Conservation (phyloP, 106 monocot genomes). For the Acanthochlamys bracteata region DNA sequence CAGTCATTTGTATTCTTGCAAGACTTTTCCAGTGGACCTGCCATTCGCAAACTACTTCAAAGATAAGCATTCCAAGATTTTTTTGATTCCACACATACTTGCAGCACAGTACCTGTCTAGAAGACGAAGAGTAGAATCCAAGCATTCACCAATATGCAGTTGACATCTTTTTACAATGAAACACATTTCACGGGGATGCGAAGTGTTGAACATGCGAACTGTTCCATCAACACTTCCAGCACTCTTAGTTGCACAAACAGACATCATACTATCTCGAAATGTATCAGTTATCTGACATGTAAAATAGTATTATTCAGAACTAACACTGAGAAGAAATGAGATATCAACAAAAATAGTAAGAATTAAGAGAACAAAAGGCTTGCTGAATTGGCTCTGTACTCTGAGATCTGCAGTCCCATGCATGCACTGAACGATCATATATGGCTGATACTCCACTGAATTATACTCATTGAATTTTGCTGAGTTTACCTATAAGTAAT, state of each 20-base stretch:
- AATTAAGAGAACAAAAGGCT: slow-evolving; percentile 1
- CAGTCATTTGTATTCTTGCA: slow-evolving; percentile 98
- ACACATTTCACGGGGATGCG: slow-evolving; percentile 94
- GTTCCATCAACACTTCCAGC: slow-evolving; percentile 98
- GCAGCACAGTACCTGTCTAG: slow-evolving; percentile 61
- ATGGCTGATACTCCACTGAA: slow-evolving; percentile 87
- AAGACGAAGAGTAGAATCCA: slow-evolving; percentile 88
- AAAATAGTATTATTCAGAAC: background rate
- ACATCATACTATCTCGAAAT: slow-evolving; percentile 96
- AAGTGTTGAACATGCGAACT: slow-evolving; percentile 95
- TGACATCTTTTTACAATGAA: slow-evolving; percentile 87
- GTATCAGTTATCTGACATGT: slow-evolving; percentile 70
- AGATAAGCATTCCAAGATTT: background rate
- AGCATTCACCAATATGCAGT: slow-evolving; percentile 83
- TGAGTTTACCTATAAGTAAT: slow-evolving; percentile 63
- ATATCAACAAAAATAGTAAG: background rate
- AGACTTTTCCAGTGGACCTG: slow-evolving; percentile 79
- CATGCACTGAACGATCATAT: slow-evolving; percentile 90
- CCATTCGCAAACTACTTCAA: slow-evolving; percentile 2
- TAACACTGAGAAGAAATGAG: slow-evolving; percentile 2
- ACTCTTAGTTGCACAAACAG: slow-evolving; percentile 75
- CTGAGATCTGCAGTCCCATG: slow-evolving; percentile 96
- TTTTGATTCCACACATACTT: background rate
- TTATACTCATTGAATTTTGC: slow-evolving; percentile 95
- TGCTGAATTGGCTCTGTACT: slow-evolving; percentile 98